phyloP scores from a whole-genome alignment of 2,329 filamentous ascomycete genomes.

The Alternaria angustiovoidea region DNA sequence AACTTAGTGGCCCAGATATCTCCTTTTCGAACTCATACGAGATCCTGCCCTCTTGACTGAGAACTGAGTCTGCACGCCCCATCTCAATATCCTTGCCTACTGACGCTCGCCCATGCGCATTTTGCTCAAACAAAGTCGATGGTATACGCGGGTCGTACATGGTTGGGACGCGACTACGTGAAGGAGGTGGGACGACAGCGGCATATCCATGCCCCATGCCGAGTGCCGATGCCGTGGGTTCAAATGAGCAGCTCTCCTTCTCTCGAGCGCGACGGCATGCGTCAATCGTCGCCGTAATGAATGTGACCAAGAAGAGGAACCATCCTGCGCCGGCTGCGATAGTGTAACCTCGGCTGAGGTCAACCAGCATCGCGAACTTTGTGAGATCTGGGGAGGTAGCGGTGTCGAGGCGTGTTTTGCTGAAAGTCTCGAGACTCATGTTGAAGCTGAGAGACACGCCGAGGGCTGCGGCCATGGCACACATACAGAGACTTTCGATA shows the following conservation, averaged over 20 bases:
- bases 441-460: slow-evolving; percentile 32
- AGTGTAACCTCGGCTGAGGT: slow-evolving; percentile 31
- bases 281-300: slow-evolving; percentile 25
- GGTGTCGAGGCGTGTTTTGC: slow-evolving; percentile 20
- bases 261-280: slow-evolving; percentile 23
- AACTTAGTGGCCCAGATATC: slow-evolving; percentile 26
- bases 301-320: slow-evolving; percentile 26
- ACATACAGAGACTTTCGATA: slow-evolving; percentile 33
- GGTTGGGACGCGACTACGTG: slow-evolving; percentile 29
- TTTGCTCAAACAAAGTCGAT: slow-evolving; percentile 18
- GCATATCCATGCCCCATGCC: slow-evolving; percentile 39
- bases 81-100: slow-evolving; percentile 15
- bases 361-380: slow-evolving; percentile 30
- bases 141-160: slow-evolving; percentile 34
- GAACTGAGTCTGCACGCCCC: slow-evolving; percentile 25
- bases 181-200: slow-evolving; percentile 22
- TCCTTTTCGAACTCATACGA: slow-evolving; percentile 17
- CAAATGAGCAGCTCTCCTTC: slow-evolving; percentile 38
- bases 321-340: slow-evolving; percentile 27
- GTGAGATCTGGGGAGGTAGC: slow-evolving; percentile 25
- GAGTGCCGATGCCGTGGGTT: slow-evolving; percentile 41
- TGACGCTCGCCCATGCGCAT: slow-evolving; percentile 26
- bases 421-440: slow-evolving; percentile 22
- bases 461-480: slow-evolving; percentile 33
- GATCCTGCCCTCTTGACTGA: slow-evolving; percentile 19